A percentile compares a stretch with the other conserved stretches of the same genome.
Evolutionary conservation across 495 filamentous ascomycete genomes (phyloP).

Genomic region (Cryomyces minteri): DNA sequence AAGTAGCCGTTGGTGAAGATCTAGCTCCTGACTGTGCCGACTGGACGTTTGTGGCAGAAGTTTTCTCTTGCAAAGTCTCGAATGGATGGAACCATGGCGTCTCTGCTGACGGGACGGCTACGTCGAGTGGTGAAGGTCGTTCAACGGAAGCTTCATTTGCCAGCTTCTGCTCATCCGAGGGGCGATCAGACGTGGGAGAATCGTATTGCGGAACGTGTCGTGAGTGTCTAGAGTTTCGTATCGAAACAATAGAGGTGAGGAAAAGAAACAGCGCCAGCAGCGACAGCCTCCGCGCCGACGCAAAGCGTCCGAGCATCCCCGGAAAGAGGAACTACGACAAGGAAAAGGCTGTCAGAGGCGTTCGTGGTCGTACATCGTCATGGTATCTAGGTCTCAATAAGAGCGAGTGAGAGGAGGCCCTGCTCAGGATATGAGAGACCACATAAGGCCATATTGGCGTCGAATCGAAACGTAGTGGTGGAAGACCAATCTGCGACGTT

Average conservation of each 20-base stretch:
- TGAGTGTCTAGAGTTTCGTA: slow-evolving; percentile 2
- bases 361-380: background rate
- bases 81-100: no score
- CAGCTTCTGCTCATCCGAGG: background rate
- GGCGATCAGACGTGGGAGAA: background rate
- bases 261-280: slow-evolving; percentile 6
- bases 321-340: background rate
- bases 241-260: slow-evolving; percentile 1
- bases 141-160: background rate
- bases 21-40: no score
- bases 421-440: background rate
- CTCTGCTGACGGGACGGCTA: no score
- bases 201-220: slow-evolving; percentile 3
- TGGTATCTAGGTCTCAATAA: background rate
- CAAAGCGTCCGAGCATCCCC: background rate
- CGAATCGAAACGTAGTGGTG: no score
- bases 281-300: slow-evolving; percentile 6
- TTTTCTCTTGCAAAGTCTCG: no score
- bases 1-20: no score
- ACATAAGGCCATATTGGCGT: background rate
- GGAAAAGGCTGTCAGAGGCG: background rate
- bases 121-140: background rate
- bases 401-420: background rate
- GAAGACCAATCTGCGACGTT: no score
- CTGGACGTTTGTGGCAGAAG: no score